Evolutionary conservation across 352 stramenopile species (phyloP).

Genomic region (Phytophthora vignae): DNA sequence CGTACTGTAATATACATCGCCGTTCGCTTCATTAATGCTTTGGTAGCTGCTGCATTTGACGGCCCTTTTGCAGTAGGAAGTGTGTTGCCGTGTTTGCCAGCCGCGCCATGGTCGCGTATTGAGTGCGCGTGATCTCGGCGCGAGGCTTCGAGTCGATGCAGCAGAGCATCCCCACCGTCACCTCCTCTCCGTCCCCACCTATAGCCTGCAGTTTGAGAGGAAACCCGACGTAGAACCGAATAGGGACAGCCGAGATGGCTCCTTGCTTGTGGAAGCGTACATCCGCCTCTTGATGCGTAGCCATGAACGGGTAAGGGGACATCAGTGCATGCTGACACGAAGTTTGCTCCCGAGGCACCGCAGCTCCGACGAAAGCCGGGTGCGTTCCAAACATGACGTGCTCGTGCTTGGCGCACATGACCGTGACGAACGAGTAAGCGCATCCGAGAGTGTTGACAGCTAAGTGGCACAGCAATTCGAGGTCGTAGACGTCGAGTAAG

Average conservation of each 20-base stretch:
- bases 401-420: constrained; percentile 24
- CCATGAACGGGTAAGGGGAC: constrained; percentile 1
- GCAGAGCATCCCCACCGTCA: constrained; percentile 42
- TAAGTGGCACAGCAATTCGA: constrained; percentile 55
- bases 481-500: constrained; percentile 30
- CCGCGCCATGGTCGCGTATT: constrained; percentile 43
- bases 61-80: constrained; percentile 24
- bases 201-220: constrained; percentile 2
- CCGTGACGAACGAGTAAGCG: constrained; percentile 48
- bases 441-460: constrained; percentile 49
- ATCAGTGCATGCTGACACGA: constrained; percentile 4
- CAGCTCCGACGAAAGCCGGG: constrained; percentile 1
- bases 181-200: background rate
- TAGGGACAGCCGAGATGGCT: background rate
- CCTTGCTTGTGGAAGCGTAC: constrained; percentile 5
- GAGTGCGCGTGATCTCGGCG: constrained; percentile 37
- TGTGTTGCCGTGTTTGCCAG: constrained; percentile 20
- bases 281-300: background rate
- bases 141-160: constrained; percentile 40
- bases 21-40: background rate
- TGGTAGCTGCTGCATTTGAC: background rate
- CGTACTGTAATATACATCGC: no score
- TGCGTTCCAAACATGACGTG: constrained; percentile 1
- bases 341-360: constrained; percentile 1
- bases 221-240: constrained; percentile 60